These are phyloP conservation scores for Neurospora sp. DNA, from an alignment of 495 filamentous ascomycete genomes.

Conservation along the genomic window DNA sequence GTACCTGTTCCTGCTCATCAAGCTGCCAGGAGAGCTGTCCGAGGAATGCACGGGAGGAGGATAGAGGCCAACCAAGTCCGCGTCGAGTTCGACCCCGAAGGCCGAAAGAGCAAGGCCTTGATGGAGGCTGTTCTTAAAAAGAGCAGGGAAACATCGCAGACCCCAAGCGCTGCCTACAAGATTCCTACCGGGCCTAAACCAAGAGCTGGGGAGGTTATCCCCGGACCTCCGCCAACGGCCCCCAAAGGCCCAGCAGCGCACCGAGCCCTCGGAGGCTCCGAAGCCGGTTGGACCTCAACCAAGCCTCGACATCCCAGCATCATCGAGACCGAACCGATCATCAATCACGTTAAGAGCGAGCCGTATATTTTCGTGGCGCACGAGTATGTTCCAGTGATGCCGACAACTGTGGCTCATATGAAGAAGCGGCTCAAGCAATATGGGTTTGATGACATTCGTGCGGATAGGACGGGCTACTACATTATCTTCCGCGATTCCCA, in stretches of 20 bases:
- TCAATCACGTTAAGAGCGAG: constrained; percentile 59
- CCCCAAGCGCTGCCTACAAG: constrained; percentile 15
- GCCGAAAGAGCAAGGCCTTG: constrained; percentile 62
- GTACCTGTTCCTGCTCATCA: constrained; percentile 53
- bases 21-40: constrained; percentile 69
- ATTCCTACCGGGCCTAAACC: constrained; percentile 30
- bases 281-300: constrained; percentile 16
- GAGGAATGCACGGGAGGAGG: constrained; percentile 52
- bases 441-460: constrained; percentile 63
- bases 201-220: constrained; percentile 28
- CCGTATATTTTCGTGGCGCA: constrained; percentile 91
- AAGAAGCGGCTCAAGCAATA: constrained; percentile 75
- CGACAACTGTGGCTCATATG: constrained; percentile 73
- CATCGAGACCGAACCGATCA: constrained; percentile 40
- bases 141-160: constrained; percentile 37
- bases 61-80: constrained; percentile 66
- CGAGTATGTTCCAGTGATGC: constrained; percentile 78
- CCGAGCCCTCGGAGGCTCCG: constrained; percentile 15
- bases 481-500: constrained; percentile 72
- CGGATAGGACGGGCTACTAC: constrained; percentile 81
- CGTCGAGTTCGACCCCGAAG: constrained; percentile 83
- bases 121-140: constrained; percentile 61
- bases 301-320: constrained; percentile 14
- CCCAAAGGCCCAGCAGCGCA: constrained; percentile 79
- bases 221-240: constrained; percentile 65